A percentile compares a stretch with the other conserved stretches of the same genome.
Conservation (phyloP, 1,139 yeast genomes). For the Yamadazyma friedrichii region DNA sequence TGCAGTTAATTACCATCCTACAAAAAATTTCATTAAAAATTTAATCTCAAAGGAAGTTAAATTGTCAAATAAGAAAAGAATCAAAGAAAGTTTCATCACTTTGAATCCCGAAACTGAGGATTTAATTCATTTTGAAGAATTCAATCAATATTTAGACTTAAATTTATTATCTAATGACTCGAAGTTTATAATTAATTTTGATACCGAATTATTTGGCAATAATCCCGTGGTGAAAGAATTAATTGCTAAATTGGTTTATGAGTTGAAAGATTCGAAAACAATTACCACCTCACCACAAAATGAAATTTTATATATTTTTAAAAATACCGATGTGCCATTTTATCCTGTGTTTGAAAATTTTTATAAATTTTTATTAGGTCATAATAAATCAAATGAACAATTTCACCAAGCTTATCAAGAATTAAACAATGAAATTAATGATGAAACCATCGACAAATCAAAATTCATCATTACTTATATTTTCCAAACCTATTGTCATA, state of each 20-base stretch:
- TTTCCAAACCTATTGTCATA: slow-evolving; percentile 71
- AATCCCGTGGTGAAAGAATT: slow-evolving; percentile 25
- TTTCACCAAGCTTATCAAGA: slow-evolving; percentile 24
- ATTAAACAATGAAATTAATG: slow-evolving; percentile 27
- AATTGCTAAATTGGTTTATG: slow-evolving; percentile 27
- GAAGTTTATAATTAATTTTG: slow-evolving; percentile 33
- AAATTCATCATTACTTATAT: slow-evolving; percentile 58
- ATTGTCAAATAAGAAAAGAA: slow-evolving; percentile 66
- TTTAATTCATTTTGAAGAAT: slow-evolving; percentile 48
- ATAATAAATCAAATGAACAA: slow-evolving; percentile 41
- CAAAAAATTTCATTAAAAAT: slow-evolving; percentile 70
- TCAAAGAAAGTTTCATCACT: slow-evolving; percentile 71
- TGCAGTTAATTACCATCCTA: slow-evolving; percentile 60
- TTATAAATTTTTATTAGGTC: slow-evolving; percentile 42
- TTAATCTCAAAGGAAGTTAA: slow-evolving; percentile 82
- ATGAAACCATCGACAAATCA: slow-evolving; percentile 32
- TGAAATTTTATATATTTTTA: slow-evolving; percentile 38
- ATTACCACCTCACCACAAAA: slow-evolving; percentile 37
- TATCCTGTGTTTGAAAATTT: slow-evolving; percentile 37
- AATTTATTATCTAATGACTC: slow-evolving; percentile 31
- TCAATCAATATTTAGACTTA: slow-evolving; percentile 59
- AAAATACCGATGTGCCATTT: slow-evolving; percentile 38
- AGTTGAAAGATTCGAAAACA: slow-evolving; percentile 31
- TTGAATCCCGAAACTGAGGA: slow-evolving; percentile 26
- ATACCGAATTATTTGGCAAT: slow-evolving; percentile 36